phyloP scores from a whole-genome alignment of 129 eudicot species.

The Apium graveolens region DNA sequence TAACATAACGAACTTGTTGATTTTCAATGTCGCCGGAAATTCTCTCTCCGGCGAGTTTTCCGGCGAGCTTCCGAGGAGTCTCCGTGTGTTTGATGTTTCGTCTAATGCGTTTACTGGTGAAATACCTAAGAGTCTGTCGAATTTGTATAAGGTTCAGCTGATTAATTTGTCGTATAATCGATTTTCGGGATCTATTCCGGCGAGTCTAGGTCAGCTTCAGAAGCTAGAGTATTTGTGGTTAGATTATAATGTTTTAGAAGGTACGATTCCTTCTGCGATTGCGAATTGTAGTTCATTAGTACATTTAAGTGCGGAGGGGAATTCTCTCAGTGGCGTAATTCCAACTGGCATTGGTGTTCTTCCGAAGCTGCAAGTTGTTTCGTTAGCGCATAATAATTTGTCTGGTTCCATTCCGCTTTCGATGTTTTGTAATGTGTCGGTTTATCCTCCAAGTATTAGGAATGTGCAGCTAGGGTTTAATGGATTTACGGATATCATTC shows the following conservation, averaged over 20 bases:
- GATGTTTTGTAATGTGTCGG: conserved; percentile 39
- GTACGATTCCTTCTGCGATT: conserved; percentile 67
- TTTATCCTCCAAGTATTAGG: conserved; percentile 26
- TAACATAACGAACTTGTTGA: conserved; percentile 28
- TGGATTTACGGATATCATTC: conserved; percentile 36
- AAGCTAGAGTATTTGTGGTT: conserved; percentile 45
- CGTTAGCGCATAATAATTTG: conserved; percentile 40
- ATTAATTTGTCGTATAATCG: conserved; percentile 49
- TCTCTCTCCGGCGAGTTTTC: conserved; percentile 52
- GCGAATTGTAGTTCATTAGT: conserved; percentile 57
- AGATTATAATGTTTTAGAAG: conserved; percentile 44
- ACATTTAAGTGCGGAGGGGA: conserved; percentile 65
- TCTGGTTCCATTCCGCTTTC: conserved; percentile 51
- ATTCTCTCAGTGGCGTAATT: conserved; percentile 47
- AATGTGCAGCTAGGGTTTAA: conserved; percentile 62
- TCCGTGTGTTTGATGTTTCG: conserved; percentile 49
- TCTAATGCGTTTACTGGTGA: conserved; percentile 51
- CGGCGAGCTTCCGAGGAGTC: conserved; percentile 25
- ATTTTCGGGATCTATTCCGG: conserved; percentile 61
- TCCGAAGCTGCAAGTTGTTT: conserved; percentile 45
- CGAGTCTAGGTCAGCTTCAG: conserved; percentile 45
- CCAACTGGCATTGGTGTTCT: conserved; percentile 55
- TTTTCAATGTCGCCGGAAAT: conserved; percentile 57
- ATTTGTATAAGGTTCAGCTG: conserved; percentile 23
- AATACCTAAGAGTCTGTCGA: conserved; percentile 43